Conservation (phyloP, 1,284 basidiomycete species). For the Cryptococcus sp. region DNA sequence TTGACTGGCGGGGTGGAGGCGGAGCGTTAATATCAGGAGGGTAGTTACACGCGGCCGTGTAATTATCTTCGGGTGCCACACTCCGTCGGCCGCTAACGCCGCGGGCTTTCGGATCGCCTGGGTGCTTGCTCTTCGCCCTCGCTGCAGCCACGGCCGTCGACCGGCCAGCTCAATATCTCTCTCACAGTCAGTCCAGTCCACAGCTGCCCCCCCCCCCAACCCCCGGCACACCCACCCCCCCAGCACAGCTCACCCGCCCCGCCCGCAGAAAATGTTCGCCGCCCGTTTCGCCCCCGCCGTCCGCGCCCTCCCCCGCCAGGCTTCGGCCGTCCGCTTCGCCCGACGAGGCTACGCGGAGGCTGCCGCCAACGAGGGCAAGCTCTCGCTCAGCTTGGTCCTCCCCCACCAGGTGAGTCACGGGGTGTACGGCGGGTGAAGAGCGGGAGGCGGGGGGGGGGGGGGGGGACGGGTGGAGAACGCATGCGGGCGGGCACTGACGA, state of each 20-base stretch:
- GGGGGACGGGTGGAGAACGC: not conserved
- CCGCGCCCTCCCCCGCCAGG: constrained; percentile 42
- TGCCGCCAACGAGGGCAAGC: constrained; percentile 61
- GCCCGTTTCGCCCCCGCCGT: constrained; percentile 44
- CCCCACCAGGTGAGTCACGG: constrained; percentile 76
- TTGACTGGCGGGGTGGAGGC: constrained; percentile 11
- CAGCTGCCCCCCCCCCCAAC: not conserved
- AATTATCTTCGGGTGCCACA: constrained; percentile 2
- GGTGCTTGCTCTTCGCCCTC: not conserved
- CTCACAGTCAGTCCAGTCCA: too few species aligned
- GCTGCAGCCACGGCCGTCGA: not conserved
- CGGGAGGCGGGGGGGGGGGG: not conserved
- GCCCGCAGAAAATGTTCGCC: constrained; percentile 33
- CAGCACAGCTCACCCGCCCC: not conserved
- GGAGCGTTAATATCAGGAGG: not conserved
- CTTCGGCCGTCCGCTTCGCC: constrained; percentile 48
- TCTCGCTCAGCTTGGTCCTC: constrained; percentile 85
- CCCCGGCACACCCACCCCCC: not conserved
- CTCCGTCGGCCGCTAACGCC: not conserved
- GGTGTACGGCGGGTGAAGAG: too few species aligned
- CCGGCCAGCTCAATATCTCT: too few species aligned
- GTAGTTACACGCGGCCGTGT: not conserved
- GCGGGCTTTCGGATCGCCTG: constrained; percentile 16
- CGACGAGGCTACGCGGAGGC: constrained; percentile 81
- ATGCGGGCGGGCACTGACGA: not conserved